phyloP scores from a whole-genome alignment of 441 rosid species.

The Cnidoscolus chayamansa region DNA sequence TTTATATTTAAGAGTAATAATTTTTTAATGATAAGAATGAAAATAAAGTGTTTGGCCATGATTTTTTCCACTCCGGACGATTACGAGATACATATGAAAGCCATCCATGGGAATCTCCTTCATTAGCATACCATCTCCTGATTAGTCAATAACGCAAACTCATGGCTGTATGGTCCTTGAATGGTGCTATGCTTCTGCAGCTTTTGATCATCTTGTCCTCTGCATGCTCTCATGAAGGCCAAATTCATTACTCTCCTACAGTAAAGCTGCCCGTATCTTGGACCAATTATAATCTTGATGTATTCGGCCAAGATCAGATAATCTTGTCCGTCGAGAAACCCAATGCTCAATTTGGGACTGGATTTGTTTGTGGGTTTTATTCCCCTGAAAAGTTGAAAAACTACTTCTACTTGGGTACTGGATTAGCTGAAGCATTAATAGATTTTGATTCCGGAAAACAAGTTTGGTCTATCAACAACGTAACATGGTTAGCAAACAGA shows the following conservation, averaged over 20 bases:
- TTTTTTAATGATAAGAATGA: too few relatives aligned
- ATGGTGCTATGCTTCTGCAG: not conserved
- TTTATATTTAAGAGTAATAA: too few relatives aligned
- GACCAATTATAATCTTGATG: not conserved
- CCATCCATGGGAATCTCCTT: too few relatives aligned
- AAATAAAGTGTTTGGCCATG: too few relatives aligned
- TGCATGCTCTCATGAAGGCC: not conserved
- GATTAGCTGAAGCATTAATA: not conserved
- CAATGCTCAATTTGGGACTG: not conserved
- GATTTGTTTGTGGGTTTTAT: constrained; percentile 17
- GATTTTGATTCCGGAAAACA: not conserved
- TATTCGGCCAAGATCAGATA: not conserved
- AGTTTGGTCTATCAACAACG: not conserved
- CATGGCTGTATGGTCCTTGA: too few relatives aligned
- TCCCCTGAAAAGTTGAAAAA: not conserved
- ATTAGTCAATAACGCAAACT: too few relatives aligned
- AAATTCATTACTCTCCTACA: not conserved
- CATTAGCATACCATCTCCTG: too few relatives aligned
- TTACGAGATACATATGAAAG: too few relatives aligned
- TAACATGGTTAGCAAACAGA: constrained; percentile 18
- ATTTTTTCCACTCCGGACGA: too few relatives aligned
- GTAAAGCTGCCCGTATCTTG: not conserved
- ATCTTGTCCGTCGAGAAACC: constrained; percentile 1
- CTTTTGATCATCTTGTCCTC: not conserved
- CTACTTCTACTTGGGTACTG: not conserved